Evolutionary conservation across 179 eudicot species (phyloP), one percentile per base, ranked within the genome.

Genomic region (Camellia oleifera): DNA sequence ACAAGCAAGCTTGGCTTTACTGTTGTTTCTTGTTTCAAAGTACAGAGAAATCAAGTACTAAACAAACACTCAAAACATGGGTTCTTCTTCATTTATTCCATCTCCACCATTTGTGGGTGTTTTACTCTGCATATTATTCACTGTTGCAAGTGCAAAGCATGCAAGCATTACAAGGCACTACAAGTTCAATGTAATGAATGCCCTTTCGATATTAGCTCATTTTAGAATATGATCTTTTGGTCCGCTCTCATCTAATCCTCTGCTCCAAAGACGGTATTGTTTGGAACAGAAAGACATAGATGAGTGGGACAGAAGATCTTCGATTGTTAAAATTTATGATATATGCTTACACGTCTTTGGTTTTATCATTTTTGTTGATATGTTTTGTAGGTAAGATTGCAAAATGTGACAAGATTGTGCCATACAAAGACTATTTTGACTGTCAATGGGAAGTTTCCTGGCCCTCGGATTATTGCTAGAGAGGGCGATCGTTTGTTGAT

Each of bases 361-460:
- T 15, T 11, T 2, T 32, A 14, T 56, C 2, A 10, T 5, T 67
- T 32, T 18, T 60, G 20, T 7, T 0, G 73, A 20, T 69, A 18
- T 42, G 9, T 72, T 44, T 79, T 79, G 79, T 75, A 92, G 97
- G 62, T 92, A 68, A 82, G 76, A 80, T 60, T 87, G 82, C 85
- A 84, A 3, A 90, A 90, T 46, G 91, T 89, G 84, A 89, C 91
- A 26, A 90, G 91, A 45, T 81, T 92, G 72, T 92, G 97, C 83
- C 83, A 83, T 74, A 88, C 92, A 63, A 92, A 92, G 89, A 81
- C 82, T 82, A 85, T 90, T 18, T 20, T 92, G 14, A 92, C 90
- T 32, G 93, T 90, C 26, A 91, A 91, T 69, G 95, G 95, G 62
- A 82, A 79, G 78, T 88, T 86, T 52, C 95, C 95, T 0, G 97